Base-by-base conservation (phyloP, 2,329 filamentous ascomycete genomes). In the Calonectria pseudoturangicola region DNA sequence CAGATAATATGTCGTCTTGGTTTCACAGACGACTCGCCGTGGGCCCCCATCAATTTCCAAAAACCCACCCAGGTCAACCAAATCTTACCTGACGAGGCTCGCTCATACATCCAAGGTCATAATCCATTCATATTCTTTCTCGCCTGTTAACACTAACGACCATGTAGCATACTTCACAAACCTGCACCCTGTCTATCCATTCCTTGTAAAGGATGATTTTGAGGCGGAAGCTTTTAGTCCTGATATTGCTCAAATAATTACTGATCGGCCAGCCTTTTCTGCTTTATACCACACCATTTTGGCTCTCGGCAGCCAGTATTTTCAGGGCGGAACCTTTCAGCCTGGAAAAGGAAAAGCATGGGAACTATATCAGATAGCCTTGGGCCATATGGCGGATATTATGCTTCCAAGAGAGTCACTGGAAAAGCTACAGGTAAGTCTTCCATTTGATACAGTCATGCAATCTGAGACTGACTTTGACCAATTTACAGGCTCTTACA, bases 121-220 rank as follows among this genome's bases (percentile, higher is more conserved):
- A 7, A 30, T 4, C 13, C 39, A 4, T 33, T 47, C 16, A 2
- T 8, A 21, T 10, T 2, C 18, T 1, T 13, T 21, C 16, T n/a
- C 4, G 1, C 15, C 12, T n/a, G 13, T 9, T 30, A 33, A 54
- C 3, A 6, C 5, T 18, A 30, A 45, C 60, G 12, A 0, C 3
- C 2, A 41, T 66, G 2, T 21, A 85, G 83, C 80, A 15, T 85
- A 84, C 66, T 85, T 85, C 64, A 71, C 79, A 5, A 77, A 83
- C 25, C 62, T 84, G 2, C 83, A 85, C 68, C 82, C 82, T 4
- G 66, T 84, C 0, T 83, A 84, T 68, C 83, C 84, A 1, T 85
- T 85, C 66, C 76, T 85, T 5, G 79, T 84, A 58, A 73, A 75
- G 47, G 48, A 63, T 7, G 54, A 64, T 5, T 72, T 72, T 45